phyloP scores from a whole-genome alignment of 176 grass and related monocot genomes.

The Paspalum notatum region DNA sequence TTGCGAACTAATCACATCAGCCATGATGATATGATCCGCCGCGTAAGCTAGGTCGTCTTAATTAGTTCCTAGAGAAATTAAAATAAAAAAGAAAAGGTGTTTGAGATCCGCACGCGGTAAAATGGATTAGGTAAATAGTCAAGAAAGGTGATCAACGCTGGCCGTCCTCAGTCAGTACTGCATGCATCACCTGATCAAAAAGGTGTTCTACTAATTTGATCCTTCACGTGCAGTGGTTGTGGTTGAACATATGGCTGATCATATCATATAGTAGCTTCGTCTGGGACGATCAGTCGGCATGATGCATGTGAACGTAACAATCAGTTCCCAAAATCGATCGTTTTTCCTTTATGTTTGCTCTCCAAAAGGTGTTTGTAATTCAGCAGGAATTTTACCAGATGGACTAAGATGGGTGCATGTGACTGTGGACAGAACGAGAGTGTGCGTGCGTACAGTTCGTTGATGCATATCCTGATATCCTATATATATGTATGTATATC shows the following conservation, averaged over 20 bases:
- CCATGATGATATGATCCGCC: not conserved
- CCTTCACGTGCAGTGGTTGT: not conserved
- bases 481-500: too few species aligned
- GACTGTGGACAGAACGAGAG: too few species aligned
- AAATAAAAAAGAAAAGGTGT: not conserved
- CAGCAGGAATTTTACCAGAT: constrained; percentile 15
- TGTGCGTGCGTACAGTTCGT: too few species aligned
- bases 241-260: not conserved
- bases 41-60: too few species aligned
- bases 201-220: not conserved
- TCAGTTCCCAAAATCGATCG: too few species aligned
- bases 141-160: too few species aligned
- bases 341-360: not conserved
- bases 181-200: not conserved
- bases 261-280: too few species aligned
- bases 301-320: not conserved
- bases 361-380: constrained; percentile 30
- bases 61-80: not conserved
- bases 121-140: constrained; percentile 34
- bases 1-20: not conserved
- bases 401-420: too few species aligned
- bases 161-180: not conserved
- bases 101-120: constrained; percentile 23
- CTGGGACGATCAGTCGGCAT: too few species aligned
- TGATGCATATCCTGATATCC: too few species aligned